Percentiles rank a stretch among this genome's conserved stretches.
Conservation (phyloP, 2,329 filamentous ascomycete genomes). For the Allantophomopsis cytisporea region DNA sequence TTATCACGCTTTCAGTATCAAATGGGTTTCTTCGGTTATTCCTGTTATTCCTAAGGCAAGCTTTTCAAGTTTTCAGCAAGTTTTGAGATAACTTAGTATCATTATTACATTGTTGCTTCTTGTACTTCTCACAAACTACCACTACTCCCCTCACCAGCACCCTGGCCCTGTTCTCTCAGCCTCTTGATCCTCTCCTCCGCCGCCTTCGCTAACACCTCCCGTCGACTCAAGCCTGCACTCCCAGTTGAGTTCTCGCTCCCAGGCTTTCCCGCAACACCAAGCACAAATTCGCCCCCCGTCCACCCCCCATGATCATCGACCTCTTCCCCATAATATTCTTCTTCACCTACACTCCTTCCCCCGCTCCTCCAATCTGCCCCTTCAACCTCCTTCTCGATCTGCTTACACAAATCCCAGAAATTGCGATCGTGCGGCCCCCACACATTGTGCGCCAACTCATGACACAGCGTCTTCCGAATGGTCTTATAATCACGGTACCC, state of each 20-base stretch:
- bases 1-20: no score
- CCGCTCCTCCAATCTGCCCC: slow-evolving; percentile 63
- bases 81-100: no score
- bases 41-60: no score
- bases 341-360: slow-evolving; percentile 45
- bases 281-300: slow-evolving; percentile 67
- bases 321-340: slow-evolving; percentile 45
- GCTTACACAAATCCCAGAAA: slow-evolving; percentile 81
- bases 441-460: slow-evolving; percentile 91
- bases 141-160: not conserved
- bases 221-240: slow-evolving; percentile 40
- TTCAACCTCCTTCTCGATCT: slow-evolving; percentile 81
- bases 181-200: slow-evolving; percentile 42
- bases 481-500: slow-evolving; percentile 89
- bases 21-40: no score
- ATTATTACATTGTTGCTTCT: no score
- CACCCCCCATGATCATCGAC: slow-evolving; percentile 60
- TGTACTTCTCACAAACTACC: no score
- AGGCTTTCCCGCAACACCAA: slow-evolving; percentile 38
- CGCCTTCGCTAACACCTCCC: slow-evolving; percentile 63
- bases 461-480: slow-evolving; percentile 83
- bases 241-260: slow-evolving; percentile 19
- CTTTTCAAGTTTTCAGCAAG: no score
- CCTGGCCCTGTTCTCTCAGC: slow-evolving; percentile 11
- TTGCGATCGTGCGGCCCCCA: slow-evolving; percentile 69